Base-by-base conservation (phyloP, 805 yeast species). In the Wickerhamomyces queroliae region DNA sequence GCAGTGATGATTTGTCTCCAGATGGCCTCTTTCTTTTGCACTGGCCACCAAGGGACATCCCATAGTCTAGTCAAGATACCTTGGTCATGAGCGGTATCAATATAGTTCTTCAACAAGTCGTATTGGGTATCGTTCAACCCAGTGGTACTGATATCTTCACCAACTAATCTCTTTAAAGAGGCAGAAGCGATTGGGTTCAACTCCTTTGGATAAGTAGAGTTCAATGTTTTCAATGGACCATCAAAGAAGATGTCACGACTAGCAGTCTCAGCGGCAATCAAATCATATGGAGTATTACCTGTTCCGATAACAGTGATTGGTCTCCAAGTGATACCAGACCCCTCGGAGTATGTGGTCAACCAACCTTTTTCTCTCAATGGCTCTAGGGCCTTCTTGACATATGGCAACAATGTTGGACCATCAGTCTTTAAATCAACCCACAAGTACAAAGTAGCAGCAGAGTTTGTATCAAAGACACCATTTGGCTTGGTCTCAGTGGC, bases 41-140 rank as follows among this genome's bases (percentile, higher is more conserved):
- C 58, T 9, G 93, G 91, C 90, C 90, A 84, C 51, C 70, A 69
- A 2, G 84, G 75, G 13, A 77, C 78, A 22, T 81, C 90, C 91
- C 93, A 83, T 29, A 83, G 61, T 44, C 93, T 64, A 0, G 89
- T 78, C 48, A 67, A 65, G 31, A 81, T 55, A 11, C 76, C 75
- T 35, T 58, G 45, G 3, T 57, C 49, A 47, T 83, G 87, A 2
- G 86, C 83, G 9, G 44, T 33, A 2, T 48, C 44, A 12, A 64
- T 50, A 15, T 40, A 38, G 3, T 24, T 36, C 18, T 64, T 63
- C 32, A 76, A 59, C 17, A 43, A 44, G 7, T 40, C 44, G 11
- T 51, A 45, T 44, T 76, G 77, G 1, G 50, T 51, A 0, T 52
- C 53, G 22, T 58, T 59, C 36, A 78, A 61, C 4, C 72, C 63